Evolutionary conservation across 2,329 filamentous ascomycete species (phyloP).

Genomic region (Neonectria neomacrospora): DNA sequence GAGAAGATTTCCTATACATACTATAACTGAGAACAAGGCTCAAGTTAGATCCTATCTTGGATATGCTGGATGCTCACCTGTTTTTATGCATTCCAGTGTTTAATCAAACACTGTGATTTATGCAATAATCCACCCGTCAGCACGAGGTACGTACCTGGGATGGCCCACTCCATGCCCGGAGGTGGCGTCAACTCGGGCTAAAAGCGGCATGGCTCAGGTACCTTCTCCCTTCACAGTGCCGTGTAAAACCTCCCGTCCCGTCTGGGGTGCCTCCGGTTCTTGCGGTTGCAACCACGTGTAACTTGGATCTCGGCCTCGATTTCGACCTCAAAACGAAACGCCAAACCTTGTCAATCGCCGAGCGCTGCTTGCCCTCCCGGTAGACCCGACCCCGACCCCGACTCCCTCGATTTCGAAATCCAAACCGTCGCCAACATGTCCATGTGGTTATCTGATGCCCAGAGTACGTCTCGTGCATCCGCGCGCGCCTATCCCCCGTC

Average conservation of each 20-base stretch:
- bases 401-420: not conserved
- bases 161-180: too few species aligned
- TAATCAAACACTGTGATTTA: not conserved
- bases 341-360: slow-evolving; percentile 10
- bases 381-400: not conserved
- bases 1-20: too few species aligned
- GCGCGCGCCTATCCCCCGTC: slow-evolving; percentile 30
- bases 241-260: not conserved
- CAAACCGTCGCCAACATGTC: slow-evolving; percentile 59
- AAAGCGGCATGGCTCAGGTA: not conserved
- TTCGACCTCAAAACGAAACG: slow-evolving; percentile 11
- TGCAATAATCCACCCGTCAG: not conserved
- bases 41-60: too few species aligned
- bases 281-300: slow-evolving; percentile 21
- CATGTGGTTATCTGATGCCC: slow-evolving; percentile 96
- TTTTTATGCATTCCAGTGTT: not conserved
- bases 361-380: not conserved
- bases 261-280: not conserved
- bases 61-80: too few species aligned
- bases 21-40: too few species aligned
- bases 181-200: not conserved
- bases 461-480: slow-evolving; percentile 73
- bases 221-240: not conserved
- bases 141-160: slow-evolving; percentile 9
- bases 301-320: not conserved